Conservation (phyloP, 2,329 filamentous ascomycete genomes). For the Setomelanomma holmii region DNA sequence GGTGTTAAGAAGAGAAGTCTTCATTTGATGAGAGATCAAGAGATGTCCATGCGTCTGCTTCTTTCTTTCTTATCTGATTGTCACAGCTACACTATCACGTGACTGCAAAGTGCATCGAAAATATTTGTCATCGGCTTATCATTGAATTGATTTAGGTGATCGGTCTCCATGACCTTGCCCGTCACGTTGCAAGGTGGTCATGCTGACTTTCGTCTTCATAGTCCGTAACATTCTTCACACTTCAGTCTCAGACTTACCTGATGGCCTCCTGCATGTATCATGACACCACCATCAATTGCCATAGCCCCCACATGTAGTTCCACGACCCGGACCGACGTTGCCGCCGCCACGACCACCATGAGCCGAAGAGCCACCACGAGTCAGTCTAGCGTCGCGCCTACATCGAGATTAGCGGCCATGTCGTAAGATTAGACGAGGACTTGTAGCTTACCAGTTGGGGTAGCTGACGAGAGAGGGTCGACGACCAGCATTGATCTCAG, state of each 20-base stretch:
- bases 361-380: not conserved
- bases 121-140: too few species aligned
- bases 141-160: too few species aligned
- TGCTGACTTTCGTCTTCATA: not conserved
- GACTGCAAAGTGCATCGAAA: too few species aligned
- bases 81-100: too few species aligned
- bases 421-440: too few species aligned
- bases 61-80: too few species aligned
- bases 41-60: too few species aligned
- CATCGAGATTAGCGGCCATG: not conserved
- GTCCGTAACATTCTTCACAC: not conserved
- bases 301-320: not conserved
- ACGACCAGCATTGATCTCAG: not conserved
- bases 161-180: not conserved
- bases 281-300: not conserved
- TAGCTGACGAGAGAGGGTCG: slow-evolving; percentile 6
- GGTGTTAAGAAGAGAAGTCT: too few species aligned
- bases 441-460: slow-evolving; percentile 8
- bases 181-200: not conserved
- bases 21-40: too few species aligned
- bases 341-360: not conserved
- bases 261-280: not conserved
- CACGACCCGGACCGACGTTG: not conserved
- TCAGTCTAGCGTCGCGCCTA: not conserved
- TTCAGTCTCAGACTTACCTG: not conserved